Conservation (phyloP, 192 early-diverging fungal species). For the Coemansia sp. region DNA sequence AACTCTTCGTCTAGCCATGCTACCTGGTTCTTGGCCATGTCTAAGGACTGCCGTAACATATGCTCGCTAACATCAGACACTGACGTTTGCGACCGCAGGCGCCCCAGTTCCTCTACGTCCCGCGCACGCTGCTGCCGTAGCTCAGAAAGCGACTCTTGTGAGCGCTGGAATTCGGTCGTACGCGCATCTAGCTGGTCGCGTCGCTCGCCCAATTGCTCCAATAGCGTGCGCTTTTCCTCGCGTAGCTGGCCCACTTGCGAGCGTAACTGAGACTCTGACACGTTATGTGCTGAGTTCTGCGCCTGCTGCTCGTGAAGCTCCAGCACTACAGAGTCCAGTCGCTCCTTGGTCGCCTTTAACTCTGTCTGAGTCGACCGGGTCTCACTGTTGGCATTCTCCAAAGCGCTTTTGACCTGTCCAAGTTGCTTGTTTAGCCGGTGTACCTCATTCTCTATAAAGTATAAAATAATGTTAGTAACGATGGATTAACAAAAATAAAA, state of each 20-base stretch:
- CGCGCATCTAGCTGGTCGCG: constrained; percentile 41
- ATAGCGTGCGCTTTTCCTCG: constrained; percentile 38
- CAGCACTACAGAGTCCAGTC: neutral
- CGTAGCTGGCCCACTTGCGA: constrained; percentile 20
- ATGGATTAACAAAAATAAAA: neutral
- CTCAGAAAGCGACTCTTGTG: constrained; percentile 28
- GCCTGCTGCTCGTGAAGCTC: constrained; percentile 11
- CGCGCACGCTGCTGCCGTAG: constrained; percentile 23
- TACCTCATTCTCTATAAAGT: constrained; percentile 36
- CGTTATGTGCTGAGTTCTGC: neutral
- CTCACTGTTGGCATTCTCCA: constrained; percentile 23
- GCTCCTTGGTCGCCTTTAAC: constrained; percentile 14
- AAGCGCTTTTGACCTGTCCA: constrained; percentile 33
- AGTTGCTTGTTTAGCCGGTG: constrained; percentile 42
- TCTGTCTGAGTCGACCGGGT: constrained; percentile 7
- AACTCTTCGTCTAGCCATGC: constrained; percentile 73
- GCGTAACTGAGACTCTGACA: constrained; percentile 12
- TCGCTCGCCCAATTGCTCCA: constrained; percentile 38
- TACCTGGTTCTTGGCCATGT: constrained; percentile 57
- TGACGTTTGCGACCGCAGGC: constrained; percentile 35
- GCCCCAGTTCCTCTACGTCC: constrained; percentile 34
- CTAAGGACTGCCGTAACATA: constrained; percentile 61
- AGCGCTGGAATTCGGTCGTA: constrained; percentile 15
- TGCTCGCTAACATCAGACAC: constrained; percentile 45
- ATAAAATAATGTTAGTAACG: neutral